Evolutionary conservation across 192 early-diverging fungal genomes (phyloP), one percentile per base, ranked within the genome.

Genomic region (Backusella tarrabulga): DNA sequence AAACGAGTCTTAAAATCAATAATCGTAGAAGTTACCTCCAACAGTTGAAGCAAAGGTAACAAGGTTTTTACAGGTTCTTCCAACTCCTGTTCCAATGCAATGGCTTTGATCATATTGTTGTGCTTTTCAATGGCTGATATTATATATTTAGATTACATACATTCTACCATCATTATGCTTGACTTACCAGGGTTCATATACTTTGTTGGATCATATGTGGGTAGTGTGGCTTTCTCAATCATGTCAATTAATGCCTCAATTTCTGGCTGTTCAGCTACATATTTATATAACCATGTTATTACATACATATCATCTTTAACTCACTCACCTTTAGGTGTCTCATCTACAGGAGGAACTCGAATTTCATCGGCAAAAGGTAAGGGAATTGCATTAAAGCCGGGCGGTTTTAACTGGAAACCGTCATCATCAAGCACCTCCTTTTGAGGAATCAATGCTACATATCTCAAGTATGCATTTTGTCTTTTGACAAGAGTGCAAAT

Each of bases 351-450:
- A 14, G 84, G 35, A 9, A 76, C 68, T 44, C 94, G 84, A 46
- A 92, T 84, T 73, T 96, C 94, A 73, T 96, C 93, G n/a, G 86
- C 88, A 85, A 88, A 96, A 19, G 94, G 94, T 34, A 96, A 69
- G 34, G 77, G 81, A 42, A 93, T 83, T 34, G 93, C 69, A 69
- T 93, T 81, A 63, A 95, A 89, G 7, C 93, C 94, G 66, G 86
- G 89, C 14, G 92, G 91, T 17, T 79, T 76, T 26, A 87, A 74
- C 75, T 88, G 79, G 12, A 68, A 81, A 36, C 81, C 83, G 50
- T 72, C 36, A 36, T 36, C 29, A 44, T 66, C 23, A 32, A 21
- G 23, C 34, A 35, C 74, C 60, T 21, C 32, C 9, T 1, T 91
- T 81, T 95, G 90, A 6, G 93, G 93, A 15, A 91, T 23, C 19